Percentiles rank a stretch among this genome's conserved stretches.
Evolutionary conservation across 2,329 filamentous ascomycete species (phyloP).

Genomic region (Aspergillus nomiae): DNA sequence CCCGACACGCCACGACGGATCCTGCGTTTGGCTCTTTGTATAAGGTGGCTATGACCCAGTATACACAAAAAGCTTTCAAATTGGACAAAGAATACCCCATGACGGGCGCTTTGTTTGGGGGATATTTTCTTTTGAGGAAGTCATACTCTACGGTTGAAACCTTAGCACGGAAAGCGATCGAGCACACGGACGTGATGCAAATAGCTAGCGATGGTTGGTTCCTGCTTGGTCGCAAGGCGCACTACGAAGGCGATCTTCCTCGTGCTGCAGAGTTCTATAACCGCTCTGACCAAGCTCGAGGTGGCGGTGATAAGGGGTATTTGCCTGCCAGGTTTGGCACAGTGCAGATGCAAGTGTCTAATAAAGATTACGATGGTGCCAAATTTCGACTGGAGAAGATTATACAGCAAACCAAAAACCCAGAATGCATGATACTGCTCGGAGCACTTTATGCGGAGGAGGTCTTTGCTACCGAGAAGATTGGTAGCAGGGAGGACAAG

Average conservation of each 20-base stretch:
- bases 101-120: conserved; percentile 85
- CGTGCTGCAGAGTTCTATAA: conserved; percentile 85
- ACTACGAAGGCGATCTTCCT: conserved; percentile 73
- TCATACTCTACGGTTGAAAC: conserved; percentile 79
- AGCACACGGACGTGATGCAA: conserved; percentile 92
- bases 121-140: conserved; percentile 85
- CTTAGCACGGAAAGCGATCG: conserved; percentile 88
- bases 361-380: conserved; percentile 83
- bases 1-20: conserved; percentile 78
- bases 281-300: conserved; percentile 86
- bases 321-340: conserved; percentile 93
- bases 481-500: conserved; percentile 86
- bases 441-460: conserved; percentile 94
- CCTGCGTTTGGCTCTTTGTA: conserved; percentile 82
- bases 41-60: conserved; percentile 91
- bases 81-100: conserved; percentile 87
- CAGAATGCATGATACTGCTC: conserved; percentile 89
- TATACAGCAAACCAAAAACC: conserved; percentile 76
- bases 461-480: conserved; percentile 76
- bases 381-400: conserved; percentile 95
- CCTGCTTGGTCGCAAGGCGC: conserved; percentile 85
- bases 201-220: conserved; percentile 99
- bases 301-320: conserved; percentile 86
- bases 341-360: conserved; percentile 83
- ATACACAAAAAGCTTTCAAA: conserved; percentile 92